Evolutionary conservation across 805 yeast genomes (phyloP), one percentile per base, ranked within the genome.

Genomic region (Tetrapisispora fleetii): DNA sequence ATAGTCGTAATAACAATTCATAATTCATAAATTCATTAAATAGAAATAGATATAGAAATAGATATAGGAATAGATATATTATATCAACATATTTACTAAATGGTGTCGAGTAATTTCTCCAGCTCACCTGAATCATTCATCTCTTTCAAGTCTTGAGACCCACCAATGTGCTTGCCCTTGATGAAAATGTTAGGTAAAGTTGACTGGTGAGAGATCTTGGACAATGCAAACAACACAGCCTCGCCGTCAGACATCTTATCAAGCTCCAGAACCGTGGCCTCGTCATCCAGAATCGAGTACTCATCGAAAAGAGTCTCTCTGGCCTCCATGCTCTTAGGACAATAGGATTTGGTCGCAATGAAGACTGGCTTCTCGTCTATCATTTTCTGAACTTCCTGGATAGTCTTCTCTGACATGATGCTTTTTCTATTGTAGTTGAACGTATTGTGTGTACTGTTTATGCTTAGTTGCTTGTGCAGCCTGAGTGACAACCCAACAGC

Each of bases 141-240:
- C 46, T 78, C 74, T 69, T 88, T 95, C 55, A 91, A 73, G 58
- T 88, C 96, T 36, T 91, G 82, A 77, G 88, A 87, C 53, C 98
- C 99, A 51, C 99, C 99, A 60, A 91, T 79, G 73, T 88, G 96
- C 70, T 89, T 77, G 51, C 95, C 95, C 46, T 75, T 81, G 64
- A 91, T 87, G 71, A 84, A 91, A 58, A 91, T 77, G 67, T 83
- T 86, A 53, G 99, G 99, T 53, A 91, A 97, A 42, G 97, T 88
- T 55, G 80, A 77, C 74, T 91, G 97, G 50, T 95, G 91, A 39
- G 95, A 85, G 51, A 88, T 67, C 63, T 82, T 78, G 44, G 65
- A 65, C 53, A 91, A 74, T 54, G 95, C 95, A 43, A 72, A 81
- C 71, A 89, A 96, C 56, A 89, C 78, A 37, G 81, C 89, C 43